A percentile compares a stretch with the other conserved stretches of the same genome.
These are phyloP conservation scores for Aspergillus asperescens DNA, from an alignment of 495 filamentous ascomycete species.

Conservation along the genomic window DNA sequence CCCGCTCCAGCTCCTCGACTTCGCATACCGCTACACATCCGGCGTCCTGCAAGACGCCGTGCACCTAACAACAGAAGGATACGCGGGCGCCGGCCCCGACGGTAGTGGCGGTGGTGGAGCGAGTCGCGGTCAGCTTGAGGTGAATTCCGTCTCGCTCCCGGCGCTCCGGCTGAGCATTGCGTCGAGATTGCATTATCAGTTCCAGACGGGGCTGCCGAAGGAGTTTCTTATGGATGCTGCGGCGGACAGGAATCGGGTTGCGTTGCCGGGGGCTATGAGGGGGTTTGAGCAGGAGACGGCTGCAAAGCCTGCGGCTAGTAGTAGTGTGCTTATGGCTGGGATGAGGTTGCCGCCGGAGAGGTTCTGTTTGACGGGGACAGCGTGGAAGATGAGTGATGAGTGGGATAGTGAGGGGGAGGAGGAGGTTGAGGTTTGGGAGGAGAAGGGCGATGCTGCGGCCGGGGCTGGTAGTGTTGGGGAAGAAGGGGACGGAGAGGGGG, in stretches of 20 bases:
- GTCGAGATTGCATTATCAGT: constrained; percentile 59
- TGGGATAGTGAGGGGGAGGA: constrained; percentile 64
- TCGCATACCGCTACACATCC: constrained; percentile 80
- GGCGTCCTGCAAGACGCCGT: constrained; percentile 47
- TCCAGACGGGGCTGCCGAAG: constrained; percentile 63
- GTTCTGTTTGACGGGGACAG: constrained; percentile 80
- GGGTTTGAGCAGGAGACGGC: constrained; percentile 48
- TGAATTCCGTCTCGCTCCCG: constrained; percentile 48
- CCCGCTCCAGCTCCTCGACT: constrained; percentile 89
- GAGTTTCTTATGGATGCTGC: constrained; percentile 84
- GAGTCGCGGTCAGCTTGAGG: constrained; percentile 20
- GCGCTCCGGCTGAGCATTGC: constrained; percentile 61
- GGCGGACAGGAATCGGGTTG: constrained; percentile 72
- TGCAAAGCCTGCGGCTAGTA: background rate
- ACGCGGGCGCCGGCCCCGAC: constrained; percentile 35
- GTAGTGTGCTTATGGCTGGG: constrained; percentile 50
- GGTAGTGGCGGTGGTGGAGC: constrained; percentile 22
- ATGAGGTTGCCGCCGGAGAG: constrained; percentile 82
- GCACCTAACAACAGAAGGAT: constrained; percentile 50
- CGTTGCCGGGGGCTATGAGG: constrained; percentile 67
- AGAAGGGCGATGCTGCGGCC: constrained; percentile 18
- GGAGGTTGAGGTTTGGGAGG: constrained; percentile 38
- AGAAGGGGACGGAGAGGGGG: constrained; percentile 29
- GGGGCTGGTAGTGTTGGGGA: constrained; percentile 25
- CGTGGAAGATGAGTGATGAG: constrained; percentile 76